Percentiles rank a stretch among this genome's conserved stretches.
Conservation (phyloP, 176 grass and related monocot species). For the Urochloa ruziziensis region DNA sequence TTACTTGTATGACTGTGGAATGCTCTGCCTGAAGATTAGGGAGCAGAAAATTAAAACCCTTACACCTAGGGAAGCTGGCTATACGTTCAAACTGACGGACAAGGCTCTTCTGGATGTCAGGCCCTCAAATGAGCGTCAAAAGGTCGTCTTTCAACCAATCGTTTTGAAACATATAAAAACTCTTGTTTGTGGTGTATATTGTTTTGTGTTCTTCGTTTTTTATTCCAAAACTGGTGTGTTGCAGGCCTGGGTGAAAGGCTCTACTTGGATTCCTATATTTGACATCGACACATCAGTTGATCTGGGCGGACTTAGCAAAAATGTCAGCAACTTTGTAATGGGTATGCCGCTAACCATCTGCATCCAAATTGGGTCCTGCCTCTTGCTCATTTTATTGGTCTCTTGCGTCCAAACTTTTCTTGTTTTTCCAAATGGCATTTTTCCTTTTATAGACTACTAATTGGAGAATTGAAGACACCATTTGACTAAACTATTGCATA, state of each 20-base stretch:
- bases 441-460: neutral
- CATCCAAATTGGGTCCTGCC: neutral
- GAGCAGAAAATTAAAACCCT: slow-evolving; percentile 95
- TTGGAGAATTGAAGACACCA: neutral
- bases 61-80: slow-evolving; percentile 91
- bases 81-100: slow-evolving; percentile 78
- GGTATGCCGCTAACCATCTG: slow-evolving; percentile 47
- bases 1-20: slow-evolving; percentile 12
- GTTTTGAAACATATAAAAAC: neutral
- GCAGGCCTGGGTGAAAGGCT: slow-evolving; percentile 95
- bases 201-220: neutral
- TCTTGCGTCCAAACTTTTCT: neutral
- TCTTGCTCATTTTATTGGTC: neutral
- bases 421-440: neutral
- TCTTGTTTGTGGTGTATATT: neutral
- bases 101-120: slow-evolving; percentile 91
- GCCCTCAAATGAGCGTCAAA: slow-evolving; percentile 75
- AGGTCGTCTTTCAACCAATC: slow-evolving; percentile 42
- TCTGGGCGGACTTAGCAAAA: slow-evolving; percentile 55
- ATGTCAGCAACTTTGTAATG: slow-evolving; percentile 87
- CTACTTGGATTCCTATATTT: slow-evolving; percentile 93
- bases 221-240: neutral
- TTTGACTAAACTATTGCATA: slow-evolving; percentile 1
- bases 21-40: slow-evolving; percentile 70
- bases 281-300: slow-evolving; percentile 61